Base-by-base conservation (phyloP, 306 rosid species). In the Prunus mongolica region DNA sequence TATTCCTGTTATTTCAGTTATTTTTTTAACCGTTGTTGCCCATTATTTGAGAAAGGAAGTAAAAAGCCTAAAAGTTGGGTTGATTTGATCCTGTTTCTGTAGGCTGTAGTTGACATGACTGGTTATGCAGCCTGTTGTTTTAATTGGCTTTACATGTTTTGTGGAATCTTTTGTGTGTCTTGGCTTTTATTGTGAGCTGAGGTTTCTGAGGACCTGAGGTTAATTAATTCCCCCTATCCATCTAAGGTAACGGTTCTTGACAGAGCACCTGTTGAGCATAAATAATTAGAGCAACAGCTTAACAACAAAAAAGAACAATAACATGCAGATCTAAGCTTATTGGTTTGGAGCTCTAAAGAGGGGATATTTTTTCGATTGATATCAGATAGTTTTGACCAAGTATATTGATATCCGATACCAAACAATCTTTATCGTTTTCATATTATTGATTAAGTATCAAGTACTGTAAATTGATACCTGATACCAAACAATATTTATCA, bases 1-100 rank as follows among this genome's bases (percentile, higher is more conserved):
- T 82, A 72, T 87, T 87, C 55, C 92, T 77, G 94, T 89, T 91
- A 81, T 80, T 77, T 69, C 87, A 82, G 92, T 89, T 91, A 72
- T 20, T 51, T 63, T 34, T 65, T 73, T 34, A 41, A 64, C 41
- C 45, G 12, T 71, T 66, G 8, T 20, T 69, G 18, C 47, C 32
- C 27, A 13, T 16, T 19, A 25, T 9, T 16, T n/a, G 27, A 14
- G 38, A 52, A 44, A 76, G 80, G 82, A 80, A 81, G 80, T 69
- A 68, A 72, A 73, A 72, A 61, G 25, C 60, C 13, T 46, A 10
- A 46, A 46, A 45, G 69, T 24, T 46, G 69, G 60, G 22, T 45
- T 34, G 60, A 6, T 73, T 9, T 56, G 86, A 86, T 84, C 81
- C 76, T 52, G 38, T 46, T 60, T 27, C 67, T 68, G 14, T 41